Conservation (phyloP, 345 rosid genomes). For the Garcia nutans region DNA sequence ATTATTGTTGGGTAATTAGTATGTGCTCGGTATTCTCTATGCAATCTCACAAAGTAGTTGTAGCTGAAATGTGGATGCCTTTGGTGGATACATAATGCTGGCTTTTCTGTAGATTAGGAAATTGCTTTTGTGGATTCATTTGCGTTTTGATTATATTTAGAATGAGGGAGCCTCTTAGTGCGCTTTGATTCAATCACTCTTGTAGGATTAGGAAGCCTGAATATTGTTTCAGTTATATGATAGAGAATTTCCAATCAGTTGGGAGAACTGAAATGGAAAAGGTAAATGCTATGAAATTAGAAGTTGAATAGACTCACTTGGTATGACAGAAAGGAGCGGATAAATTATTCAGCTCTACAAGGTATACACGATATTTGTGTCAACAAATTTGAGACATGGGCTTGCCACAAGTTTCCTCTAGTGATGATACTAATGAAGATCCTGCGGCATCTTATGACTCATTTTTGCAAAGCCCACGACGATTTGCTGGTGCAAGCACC, state of each 20-base stretch:
- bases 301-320: slow-evolving; percentile 17
- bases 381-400: slow-evolving; percentile 54
- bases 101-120: slow-evolving; percentile 15
- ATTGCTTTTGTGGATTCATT: slow-evolving; percentile 12
- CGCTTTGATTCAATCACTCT: background rate
- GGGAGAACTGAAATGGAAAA: slow-evolving; percentile 15
- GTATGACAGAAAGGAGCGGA: slow-evolving; percentile 17
- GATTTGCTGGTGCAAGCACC: slow-evolving; percentile 42
- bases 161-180: background rate
- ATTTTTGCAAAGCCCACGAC: slow-evolving; percentile 49
- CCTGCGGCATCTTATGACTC: slow-evolving; percentile 39
- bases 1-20: slow-evolving; percentile 39
- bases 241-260: background rate
- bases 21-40: slow-evolving; percentile 38
- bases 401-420: slow-evolving; percentile 68
- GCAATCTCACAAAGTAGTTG: slow-evolving; percentile 35
- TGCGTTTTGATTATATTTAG: slow-evolving; percentile 2
- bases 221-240: slow-evolving; percentile 2
- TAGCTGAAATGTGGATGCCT: slow-evolving; percentile 60
- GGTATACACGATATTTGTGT: background rate
- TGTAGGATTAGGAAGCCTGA: slow-evolving; percentile 20
- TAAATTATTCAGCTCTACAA: slow-evolving; percentile 21
- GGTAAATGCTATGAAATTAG: slow-evolving; percentile 15
- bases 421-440: slow-evolving; percentile 43
- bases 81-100: slow-evolving; percentile 59